Evolutionary conservation across 148 eudicot species (phyloP).

Genomic region (Pharnaceum exiguum): DNA sequence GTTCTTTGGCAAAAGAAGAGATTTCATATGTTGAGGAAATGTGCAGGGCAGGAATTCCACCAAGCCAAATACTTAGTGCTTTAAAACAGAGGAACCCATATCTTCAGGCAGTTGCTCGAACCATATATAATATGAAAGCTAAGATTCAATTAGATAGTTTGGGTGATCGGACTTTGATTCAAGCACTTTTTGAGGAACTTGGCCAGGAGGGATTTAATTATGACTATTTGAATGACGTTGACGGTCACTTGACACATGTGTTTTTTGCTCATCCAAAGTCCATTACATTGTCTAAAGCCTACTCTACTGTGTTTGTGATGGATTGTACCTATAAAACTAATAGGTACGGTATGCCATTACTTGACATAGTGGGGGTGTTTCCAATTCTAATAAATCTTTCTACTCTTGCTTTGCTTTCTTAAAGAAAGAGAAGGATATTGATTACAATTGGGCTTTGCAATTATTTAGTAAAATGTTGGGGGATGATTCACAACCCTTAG

Average conservation of each 20-base stretch:
- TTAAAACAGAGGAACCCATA: not conserved
- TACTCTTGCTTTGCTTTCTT: not conserved
- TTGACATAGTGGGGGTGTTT: not conserved
- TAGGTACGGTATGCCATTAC: conserved; percentile 1
- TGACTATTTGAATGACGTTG: not conserved
- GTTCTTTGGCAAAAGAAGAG: not conserved
- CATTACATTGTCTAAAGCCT: not conserved
- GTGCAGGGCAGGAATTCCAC: conserved; percentile 3
- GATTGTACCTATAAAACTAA: conserved; percentile 14
- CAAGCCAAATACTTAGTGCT: not conserved
- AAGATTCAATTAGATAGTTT: conserved; percentile 3
- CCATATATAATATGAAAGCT: conserved; percentile 7
- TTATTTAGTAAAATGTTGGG: not conserved
- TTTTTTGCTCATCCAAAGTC: not conserved
- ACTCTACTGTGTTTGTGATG: conserved; percentile 3
- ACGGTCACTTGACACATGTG: not conserved
- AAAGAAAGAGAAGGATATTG: not conserved
- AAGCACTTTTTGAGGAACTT: conserved; percentile 12
- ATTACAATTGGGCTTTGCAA: not conserved
- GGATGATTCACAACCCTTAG: not conserved
- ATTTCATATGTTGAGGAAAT: not conserved
- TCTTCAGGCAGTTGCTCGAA: not conserved
- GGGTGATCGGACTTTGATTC: not conserved
- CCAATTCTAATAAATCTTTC: not conserved
- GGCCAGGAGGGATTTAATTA: not conserved